Percentiles rank a stretch among this genome's conserved stretches.
These are phyloP conservation scores for Guadua angustifolia DNA, from an alignment of 176 grass and related monocot genomes.

Conservation along the genomic window DNA sequence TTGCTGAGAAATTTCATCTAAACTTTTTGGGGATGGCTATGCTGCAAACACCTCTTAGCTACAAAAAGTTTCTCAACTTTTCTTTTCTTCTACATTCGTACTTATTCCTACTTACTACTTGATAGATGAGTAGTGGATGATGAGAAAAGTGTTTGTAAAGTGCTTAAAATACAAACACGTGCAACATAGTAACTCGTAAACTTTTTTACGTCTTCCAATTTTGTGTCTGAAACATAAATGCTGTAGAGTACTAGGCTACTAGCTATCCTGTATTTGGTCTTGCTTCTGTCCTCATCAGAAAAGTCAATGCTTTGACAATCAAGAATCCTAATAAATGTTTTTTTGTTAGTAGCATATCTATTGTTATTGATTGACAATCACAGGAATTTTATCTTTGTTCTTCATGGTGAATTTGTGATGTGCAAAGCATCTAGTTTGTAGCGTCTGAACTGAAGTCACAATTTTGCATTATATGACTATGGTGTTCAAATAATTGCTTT, in stretches of 20 bases:
- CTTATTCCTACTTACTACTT: not conserved
- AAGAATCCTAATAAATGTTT: not conserved
- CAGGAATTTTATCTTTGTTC: not conserved
- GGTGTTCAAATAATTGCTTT: constrained; percentile 26
- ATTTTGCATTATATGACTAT: not conserved
- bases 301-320: constrained; percentile 3
- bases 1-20: not conserved
- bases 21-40: not conserved
- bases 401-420: constrained; percentile 4
- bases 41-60: not conserved
- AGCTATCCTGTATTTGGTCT: constrained; percentile 24
- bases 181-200: not conserved
- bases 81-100: not conserved
- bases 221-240: not conserved
- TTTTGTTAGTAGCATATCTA: not conserved
- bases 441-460: constrained; percentile 15
- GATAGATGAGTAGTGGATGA: constrained; percentile 1
- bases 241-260: constrained; percentile 17
- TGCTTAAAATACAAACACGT: not conserved
- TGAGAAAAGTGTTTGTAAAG: constrained; percentile 21
- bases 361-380: not conserved
- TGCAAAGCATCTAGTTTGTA: constrained; percentile 12
- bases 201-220: not conserved
- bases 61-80: not conserved
- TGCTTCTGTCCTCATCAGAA: not conserved